phyloP scores from a whole-genome alignment of 805 yeast species.

The Myxozyma neglecta region DNA sequence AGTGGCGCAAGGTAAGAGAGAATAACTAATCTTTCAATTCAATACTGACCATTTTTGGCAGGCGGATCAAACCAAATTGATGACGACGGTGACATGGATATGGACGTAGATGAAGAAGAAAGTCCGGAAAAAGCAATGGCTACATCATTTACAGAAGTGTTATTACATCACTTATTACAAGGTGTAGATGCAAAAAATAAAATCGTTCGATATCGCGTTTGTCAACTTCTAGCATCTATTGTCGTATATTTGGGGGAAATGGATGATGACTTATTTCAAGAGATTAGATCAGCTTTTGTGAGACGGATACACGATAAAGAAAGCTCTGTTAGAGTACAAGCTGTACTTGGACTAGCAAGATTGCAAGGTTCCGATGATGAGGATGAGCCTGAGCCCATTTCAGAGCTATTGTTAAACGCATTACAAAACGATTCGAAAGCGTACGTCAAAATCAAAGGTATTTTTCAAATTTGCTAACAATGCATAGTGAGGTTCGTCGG shows the following conservation, averaged over 20 bases:
- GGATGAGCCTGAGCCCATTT: slow-evolving; percentile 44
- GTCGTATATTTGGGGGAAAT: slow-evolving; percentile 74
- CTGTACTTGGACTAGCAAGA: slow-evolving; percentile 73
- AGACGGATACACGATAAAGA: slow-evolving; percentile 68
- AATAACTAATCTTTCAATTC: neutral
- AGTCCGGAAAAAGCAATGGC: slow-evolving; percentile 46
- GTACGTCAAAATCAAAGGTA: slow-evolving; percentile 5
- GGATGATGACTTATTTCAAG: slow-evolving; percentile 67
- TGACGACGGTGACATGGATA: slow-evolving; percentile 26
- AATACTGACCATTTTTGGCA: neutral
- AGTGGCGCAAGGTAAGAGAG: slow-evolving; percentile 24
- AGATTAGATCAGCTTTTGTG: slow-evolving; percentile 59
- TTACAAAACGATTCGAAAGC: slow-evolving; percentile 73
- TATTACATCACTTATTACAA: slow-evolving; percentile 66
- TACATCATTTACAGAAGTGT: slow-evolving; percentile 55
- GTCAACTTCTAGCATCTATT: slow-evolving; percentile 69
- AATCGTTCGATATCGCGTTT: slow-evolving; percentile 75
- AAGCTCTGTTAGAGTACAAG: slow-evolving; percentile 75
- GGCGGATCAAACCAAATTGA: slow-evolving; percentile 29
- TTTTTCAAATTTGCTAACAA: neutral
- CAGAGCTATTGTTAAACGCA: slow-evolving; percentile 49
- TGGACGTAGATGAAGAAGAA: slow-evolving; percentile 39
- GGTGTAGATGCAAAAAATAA: slow-evolving; percentile 78
- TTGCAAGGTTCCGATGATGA: slow-evolving; percentile 62
- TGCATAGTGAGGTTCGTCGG: slow-evolving; percentile 72